Evolutionary conservation across 2,329 filamentous ascomycete species (phyloP).

Genomic region (Coccinonectria pachysandricola): DNA sequence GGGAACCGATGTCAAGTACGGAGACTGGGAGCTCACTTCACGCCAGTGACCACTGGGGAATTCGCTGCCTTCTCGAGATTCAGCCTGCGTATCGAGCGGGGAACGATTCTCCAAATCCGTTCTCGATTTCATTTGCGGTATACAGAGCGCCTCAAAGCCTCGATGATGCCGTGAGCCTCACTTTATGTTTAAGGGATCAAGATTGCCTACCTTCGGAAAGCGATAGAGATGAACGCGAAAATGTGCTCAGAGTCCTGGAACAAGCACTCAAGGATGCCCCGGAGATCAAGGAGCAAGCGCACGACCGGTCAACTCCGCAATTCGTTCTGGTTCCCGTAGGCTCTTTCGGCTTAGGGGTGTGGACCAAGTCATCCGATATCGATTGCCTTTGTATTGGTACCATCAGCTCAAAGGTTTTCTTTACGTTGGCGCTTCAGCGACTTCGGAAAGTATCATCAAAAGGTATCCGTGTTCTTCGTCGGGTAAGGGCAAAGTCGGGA

Average conservation of each 20-base stretch:
- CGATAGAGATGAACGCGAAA: conserved; percentile 31
- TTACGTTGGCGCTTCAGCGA: conserved; percentile 45
- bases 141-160: conserved; percentile 22
- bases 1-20: conserved; percentile 3
- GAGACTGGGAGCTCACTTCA: conserved; percentile 9
- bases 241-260: conserved; percentile 37
- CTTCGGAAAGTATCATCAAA: conserved; percentile 35
- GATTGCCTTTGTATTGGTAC: conserved; percentile 56
- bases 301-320: conserved; percentile 14
- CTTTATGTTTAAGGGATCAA: conserved; percentile 25
- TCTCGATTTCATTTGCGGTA: no score
- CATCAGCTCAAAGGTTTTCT: conserved; percentile 51
- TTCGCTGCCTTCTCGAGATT: conserved; percentile 38
- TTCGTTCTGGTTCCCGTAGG: conserved; percentile 52
- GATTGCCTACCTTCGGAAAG: conserved; percentile 35
- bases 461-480: conserved; percentile 42
- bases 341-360: conserved; percentile 53
- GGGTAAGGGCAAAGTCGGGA: conserved; percentile 47
- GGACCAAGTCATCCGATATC: conserved; percentile 50
- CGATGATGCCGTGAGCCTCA: conserved; percentile 24
- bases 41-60: conserved; percentile 50
- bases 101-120: no score
- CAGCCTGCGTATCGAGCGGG: no score
- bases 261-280: conserved; percentile 27
- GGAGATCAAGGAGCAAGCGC: conserved; percentile 2